These are phyloP conservation scores for Gillenia trifoliata DNA, from an alignment of 306 rosid species.

Conservation along the genomic window DNA sequence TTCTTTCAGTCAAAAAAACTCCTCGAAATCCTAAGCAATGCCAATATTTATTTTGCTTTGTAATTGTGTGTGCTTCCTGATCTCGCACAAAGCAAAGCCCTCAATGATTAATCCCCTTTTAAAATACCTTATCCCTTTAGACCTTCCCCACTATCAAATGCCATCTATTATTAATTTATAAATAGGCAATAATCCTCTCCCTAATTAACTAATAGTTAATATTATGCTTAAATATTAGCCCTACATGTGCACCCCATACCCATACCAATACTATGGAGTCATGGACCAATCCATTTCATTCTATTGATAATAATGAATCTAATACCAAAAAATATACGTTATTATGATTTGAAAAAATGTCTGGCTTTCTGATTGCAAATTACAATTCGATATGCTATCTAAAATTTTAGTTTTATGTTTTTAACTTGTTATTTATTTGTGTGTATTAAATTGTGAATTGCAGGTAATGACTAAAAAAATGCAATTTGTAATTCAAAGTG, in stretches of 20 bases:
- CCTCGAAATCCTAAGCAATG: neutral
- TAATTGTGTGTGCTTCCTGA: slow-evolving; percentile 43
- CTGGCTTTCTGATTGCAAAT: too few species aligned
- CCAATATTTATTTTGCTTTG: slow-evolving; percentile 4
- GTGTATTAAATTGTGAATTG: too few species aligned
- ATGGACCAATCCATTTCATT: neutral
- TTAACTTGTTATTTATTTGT: too few species aligned
- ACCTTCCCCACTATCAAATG: neutral
- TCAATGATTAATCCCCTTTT: slow-evolving; percentile 40
- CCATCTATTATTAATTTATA: neutral
- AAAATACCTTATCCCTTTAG: slow-evolving; percentile 16
- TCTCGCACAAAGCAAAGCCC: slow-evolving; percentile 31
- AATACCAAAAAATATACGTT: neutral
- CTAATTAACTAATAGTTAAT: neutral
- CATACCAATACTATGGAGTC: neutral
- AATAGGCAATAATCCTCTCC: neutral
- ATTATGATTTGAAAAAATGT: too few species aligned
- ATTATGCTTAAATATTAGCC: neutral
- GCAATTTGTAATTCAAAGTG: too few species aligned
- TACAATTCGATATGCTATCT: too few species aligned
- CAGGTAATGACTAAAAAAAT: too few species aligned
- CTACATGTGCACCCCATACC: slow-evolving; percentile 40
- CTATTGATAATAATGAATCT: neutral
- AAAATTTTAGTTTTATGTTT: too few species aligned
- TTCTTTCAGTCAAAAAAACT: neutral